Base-by-base conservation (phyloP, 345 rosid genomes). In the Murraya koenigii region DNA sequence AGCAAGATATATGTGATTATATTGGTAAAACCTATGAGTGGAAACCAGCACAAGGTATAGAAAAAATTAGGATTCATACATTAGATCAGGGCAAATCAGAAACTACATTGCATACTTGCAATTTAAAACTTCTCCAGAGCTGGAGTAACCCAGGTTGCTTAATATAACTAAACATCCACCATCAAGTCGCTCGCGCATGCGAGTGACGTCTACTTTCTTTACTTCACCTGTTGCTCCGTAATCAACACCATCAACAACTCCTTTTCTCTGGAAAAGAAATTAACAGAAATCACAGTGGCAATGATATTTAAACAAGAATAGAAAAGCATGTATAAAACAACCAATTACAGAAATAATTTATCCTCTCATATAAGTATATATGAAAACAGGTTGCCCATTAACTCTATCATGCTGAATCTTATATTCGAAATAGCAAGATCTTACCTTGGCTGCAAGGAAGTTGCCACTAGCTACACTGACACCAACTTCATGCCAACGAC, bases 161-260 rank as follows among this genome's bases (percentile, higher is more conserved):
- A 95, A 71, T 75, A 92, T 76, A 74, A 92, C 96, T 60, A 95
- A 84, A 78, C 96, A 92, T 76, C 93, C 97, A 84, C 89, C 82
- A 80, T 93, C 95, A 82, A 93, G 98, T 85, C 99, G 89, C 84
- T 95, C 92, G 3, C 90, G 82, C 84, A 95, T 91, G 72, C 97
- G 93, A 82, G 82, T 77, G 38, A 90, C 94, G 75, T 95, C 98
- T 74, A 93, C 91, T 83, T 91, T 93, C 88, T 95, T 95, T 76
- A 95, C 98, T 88, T 89, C 93, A 78, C 99, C 99, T 0, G 98
- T 95, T 69, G 98, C 92, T 83, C 96, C 99, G 88, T 88, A 93
- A 82, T 95, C 97, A 82, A 95, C 90, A 77, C 99, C 98, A 26
- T 89, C 88, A 76, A 95, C 92, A 83, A 93, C 96, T 81, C 99